Evolutionary conservation across 495 filamentous ascomycete species (phyloP).

Genomic region (Talaromyces wortmannii): DNA sequence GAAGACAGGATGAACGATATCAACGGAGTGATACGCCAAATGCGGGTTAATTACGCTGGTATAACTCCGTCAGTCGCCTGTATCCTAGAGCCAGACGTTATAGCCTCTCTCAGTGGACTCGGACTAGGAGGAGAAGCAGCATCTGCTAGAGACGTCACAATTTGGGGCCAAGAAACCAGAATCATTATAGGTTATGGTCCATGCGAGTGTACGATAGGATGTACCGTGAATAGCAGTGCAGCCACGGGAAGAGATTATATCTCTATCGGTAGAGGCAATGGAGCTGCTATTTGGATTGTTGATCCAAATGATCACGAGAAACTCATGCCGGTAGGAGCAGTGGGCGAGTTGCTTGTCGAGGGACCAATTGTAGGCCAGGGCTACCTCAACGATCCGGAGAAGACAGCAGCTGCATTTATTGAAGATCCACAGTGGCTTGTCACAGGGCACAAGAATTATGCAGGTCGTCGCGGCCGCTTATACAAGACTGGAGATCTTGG

Average conservation of each 20-base stretch:
- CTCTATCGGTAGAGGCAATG: conserved; percentile 5
- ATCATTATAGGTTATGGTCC: conserved; percentile 47
- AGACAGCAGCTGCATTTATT: conserved; percentile 40
- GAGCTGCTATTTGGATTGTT: conserved; percentile 35
- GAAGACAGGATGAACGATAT: conserved; percentile 44
- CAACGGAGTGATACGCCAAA: conserved; percentile 33
- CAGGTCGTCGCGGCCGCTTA: conserved; percentile 30
- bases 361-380: conserved; percentile 45
- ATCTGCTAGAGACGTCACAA: conserved; percentile 26
- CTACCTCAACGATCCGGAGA: conserved; percentile 41
- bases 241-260: conserved; percentile 20
- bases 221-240: conserved; percentile 35
- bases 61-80: conserved; percentile 47
- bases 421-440: conserved; percentile 40
- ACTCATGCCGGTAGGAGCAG: conserved; percentile 41
- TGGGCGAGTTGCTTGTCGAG: conserved; percentile 49
- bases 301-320: conserved; percentile 36
- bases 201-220: conserved; percentile 41
- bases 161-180: conserved; percentile 30
- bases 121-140: conserved; percentile 46
- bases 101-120: conserved; percentile 38
- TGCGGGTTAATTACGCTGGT: conserved; percentile 36
- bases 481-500: conserved; percentile 50
- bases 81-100: conserved; percentile 30
- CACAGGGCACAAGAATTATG: conserved; percentile 22